Conservation (phyloP, 2,329 filamentous ascomycete species). For the Sporothrix globosa region DNA sequence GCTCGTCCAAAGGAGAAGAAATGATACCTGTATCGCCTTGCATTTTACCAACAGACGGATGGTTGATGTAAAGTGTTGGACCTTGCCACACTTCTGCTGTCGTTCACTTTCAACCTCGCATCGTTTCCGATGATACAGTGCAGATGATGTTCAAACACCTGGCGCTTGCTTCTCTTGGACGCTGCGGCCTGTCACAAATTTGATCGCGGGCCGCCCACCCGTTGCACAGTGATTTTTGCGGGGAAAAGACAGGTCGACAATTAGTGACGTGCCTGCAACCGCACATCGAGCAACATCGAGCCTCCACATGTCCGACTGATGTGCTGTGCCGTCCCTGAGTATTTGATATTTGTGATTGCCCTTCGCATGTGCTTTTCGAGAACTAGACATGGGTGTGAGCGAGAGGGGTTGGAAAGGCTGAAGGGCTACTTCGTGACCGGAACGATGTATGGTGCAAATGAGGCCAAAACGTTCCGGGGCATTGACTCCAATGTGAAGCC, state of each 20-base stretch:
- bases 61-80: not conserved
- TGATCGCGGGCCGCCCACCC: conserved; percentile 13
- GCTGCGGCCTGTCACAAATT: conserved; percentile 13
- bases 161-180: conserved; percentile 6
- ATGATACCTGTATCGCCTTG: not conserved
- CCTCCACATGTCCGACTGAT: conserved; percentile 19
- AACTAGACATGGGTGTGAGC: conserved; percentile 6
- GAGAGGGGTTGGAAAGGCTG: not conserved
- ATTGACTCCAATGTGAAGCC: not conserved
- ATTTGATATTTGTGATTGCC: conserved; percentile 7
- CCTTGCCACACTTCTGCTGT: not conserved
- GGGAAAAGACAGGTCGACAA: conserved; percentile 14
- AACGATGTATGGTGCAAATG: not conserved
- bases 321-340: conserved; percentile 13
- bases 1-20: not conserved
- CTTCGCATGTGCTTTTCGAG: conserved; percentile 20
- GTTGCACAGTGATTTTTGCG: conserved; percentile 12
- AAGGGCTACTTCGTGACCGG: not conserved
- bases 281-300: not conserved
- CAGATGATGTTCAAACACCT: not conserved
- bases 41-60: too few relatives aligned
- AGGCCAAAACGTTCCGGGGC: not conserved
- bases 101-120: not conserved
- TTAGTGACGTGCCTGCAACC: conserved; percentile 4
- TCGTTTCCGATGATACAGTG: too few relatives aligned